phyloP scores from a whole-genome alignment of 257 asterid species.

The Solanum chiquidenum region DNA sequence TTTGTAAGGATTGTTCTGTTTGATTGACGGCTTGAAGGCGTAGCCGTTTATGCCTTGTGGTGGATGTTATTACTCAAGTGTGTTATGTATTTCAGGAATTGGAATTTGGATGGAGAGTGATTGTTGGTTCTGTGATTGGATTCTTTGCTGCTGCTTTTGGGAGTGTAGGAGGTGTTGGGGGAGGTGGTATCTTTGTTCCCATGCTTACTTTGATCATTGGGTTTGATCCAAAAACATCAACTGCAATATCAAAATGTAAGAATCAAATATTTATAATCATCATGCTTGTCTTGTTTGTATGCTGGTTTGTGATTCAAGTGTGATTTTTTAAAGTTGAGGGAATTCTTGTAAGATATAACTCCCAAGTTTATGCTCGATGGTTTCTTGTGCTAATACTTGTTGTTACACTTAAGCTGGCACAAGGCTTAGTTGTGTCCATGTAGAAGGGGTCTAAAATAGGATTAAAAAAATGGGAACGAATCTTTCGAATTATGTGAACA shows the following conservation, averaged over 20 bases:
- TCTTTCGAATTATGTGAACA: neutral
- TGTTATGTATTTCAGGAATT: constrained; percentile 20
- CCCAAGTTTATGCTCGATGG: neutral
- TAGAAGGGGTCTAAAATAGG: neutral
- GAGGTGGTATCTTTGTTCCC: constrained; percentile 59
- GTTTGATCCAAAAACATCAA: constrained; percentile 47
- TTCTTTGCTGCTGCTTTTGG: constrained; percentile 66
- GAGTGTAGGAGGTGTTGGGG: constrained; percentile 63
- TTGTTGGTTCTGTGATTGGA: constrained; percentile 39
- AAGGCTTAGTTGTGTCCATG: neutral
- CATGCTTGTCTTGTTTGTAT: neutral
- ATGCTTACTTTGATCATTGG: constrained; percentile 48
- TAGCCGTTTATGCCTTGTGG: neutral
- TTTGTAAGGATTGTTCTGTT: neutral
- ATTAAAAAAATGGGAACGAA: neutral
- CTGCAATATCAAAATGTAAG: constrained; percentile 59
- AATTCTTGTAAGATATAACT: neutral
- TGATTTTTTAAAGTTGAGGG: neutral
- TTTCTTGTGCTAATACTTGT: neutral
- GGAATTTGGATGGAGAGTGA: constrained; percentile 49
- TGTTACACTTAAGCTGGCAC: neutral
- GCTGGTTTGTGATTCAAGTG: neutral
- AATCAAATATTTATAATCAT: neutral
- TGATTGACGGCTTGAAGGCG: neutral
- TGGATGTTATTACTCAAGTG: neutral